These are phyloP conservation scores for Penicillium cataractarum DNA, from an alignment of 495 filamentous ascomycete species.

Conservation along the genomic window DNA sequence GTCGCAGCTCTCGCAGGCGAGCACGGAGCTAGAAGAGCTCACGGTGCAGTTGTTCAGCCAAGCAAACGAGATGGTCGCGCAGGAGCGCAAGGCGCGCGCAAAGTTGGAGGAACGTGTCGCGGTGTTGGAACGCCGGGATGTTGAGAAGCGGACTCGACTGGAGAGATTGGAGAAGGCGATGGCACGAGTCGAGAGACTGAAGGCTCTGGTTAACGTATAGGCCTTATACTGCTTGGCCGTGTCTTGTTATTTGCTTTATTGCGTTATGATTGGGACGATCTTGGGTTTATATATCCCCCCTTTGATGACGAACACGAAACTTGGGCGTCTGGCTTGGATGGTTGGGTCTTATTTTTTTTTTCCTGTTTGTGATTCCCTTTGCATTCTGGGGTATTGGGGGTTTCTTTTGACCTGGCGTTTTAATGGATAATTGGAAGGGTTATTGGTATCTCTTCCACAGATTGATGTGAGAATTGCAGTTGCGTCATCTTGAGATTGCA, in stretches of 20 bases:
- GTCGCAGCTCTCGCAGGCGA: slow-evolving; percentile 67
- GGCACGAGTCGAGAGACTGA: slow-evolving; percentile 71
- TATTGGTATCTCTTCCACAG: not conserved
- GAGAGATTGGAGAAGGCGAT: slow-evolving; percentile 81
- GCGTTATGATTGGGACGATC: slow-evolving; percentile 30
- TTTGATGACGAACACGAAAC: slow-evolving; percentile 16
- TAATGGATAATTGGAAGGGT: not conserved
- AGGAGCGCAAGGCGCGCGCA: slow-evolving; percentile 79
- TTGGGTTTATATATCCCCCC: slow-evolving; percentile 6
- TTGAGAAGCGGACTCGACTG: slow-evolving; percentile 69
- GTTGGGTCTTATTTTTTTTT: not conserved
- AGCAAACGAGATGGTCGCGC: slow-evolving; percentile 96
- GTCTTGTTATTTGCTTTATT: slow-evolving; percentile 10
- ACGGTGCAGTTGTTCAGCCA: slow-evolving; percentile 85
- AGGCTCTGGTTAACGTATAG: slow-evolving; percentile 64
- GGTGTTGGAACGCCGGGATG: slow-evolving; percentile 69
- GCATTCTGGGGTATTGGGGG: not conserved
- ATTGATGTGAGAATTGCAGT: not conserved
- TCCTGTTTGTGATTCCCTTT: slow-evolving; percentile 14
- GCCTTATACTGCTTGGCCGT: slow-evolving; percentile 1
- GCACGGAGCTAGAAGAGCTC: slow-evolving; percentile 85
- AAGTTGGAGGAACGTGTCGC: slow-evolving; percentile 75
- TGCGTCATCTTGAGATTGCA: not conserved
- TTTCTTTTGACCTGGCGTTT: not conserved
- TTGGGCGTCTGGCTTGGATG: slow-evolving; percentile 15